phyloP scores from a whole-genome alignment of 2,329 filamentous ascomycete species.

The Seiridium cupressi region DNA sequence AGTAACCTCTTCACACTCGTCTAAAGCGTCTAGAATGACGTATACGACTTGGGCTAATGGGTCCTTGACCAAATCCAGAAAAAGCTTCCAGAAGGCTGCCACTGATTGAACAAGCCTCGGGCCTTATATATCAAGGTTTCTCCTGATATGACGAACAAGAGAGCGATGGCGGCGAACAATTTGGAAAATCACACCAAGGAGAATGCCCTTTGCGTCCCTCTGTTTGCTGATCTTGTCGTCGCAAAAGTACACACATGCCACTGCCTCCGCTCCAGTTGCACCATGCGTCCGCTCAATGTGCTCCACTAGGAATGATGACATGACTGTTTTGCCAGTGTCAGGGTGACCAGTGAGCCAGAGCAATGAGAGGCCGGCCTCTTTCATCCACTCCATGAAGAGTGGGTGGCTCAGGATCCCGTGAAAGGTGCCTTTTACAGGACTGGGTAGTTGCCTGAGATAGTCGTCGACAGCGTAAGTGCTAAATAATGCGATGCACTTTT shows the following conservation, averaged over 20 bases:
- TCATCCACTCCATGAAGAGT: conserved; percentile 27
- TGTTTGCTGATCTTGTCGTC: conserved; percentile 32
- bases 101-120: conserved; percentile 30
- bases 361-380: conserved; percentile 22
- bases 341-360: conserved; percentile 35
- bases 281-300: conserved; percentile 19
- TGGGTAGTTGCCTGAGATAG: conserved; percentile 26
- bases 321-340: conserved; percentile 35
- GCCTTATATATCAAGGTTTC: conserved; percentile 27
- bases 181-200: conserved; percentile 33
- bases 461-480: conserved; percentile 26
- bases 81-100: conserved; percentile 32
- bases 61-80: conserved; percentile 28
- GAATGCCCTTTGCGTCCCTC: conserved; percentile 31
- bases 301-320: conserved; percentile 31
- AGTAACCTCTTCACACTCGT: conserved; percentile 32
- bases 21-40: conserved; percentile 35
- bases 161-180: conserved; percentile 27
- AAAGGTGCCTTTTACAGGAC: conserved; percentile 31
- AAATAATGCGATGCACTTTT: conserved; percentile 29
- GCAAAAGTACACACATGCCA: conserved; percentile 32
- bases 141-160: conserved; percentile 29
- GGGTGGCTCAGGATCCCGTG: conserved; percentile 31
- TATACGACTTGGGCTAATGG: conserved; percentile 23
- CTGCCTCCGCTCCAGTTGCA: conserved; percentile 8